These are phyloP conservation scores for Viola odorata DNA, from an alignment of 345 rosid genomes.

Conservation along the genomic window DNA sequence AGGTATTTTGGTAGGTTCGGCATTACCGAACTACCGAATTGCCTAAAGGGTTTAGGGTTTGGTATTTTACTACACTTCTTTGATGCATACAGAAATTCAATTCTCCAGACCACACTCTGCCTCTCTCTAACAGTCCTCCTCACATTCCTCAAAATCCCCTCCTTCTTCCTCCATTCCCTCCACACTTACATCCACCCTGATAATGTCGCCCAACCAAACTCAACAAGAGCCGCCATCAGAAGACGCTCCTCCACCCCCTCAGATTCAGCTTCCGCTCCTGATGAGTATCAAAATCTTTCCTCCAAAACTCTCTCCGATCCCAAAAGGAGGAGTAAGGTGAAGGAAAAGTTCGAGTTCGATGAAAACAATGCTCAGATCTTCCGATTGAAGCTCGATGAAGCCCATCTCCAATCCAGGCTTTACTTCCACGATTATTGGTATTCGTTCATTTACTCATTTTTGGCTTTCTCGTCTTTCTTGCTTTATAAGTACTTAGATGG, in stretches of 20 bases:
- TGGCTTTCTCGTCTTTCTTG: constrained; percentile 45
- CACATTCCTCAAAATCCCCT: constrained; percentile 51
- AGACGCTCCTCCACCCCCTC: constrained; percentile 50
- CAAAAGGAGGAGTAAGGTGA: constrained; percentile 52
- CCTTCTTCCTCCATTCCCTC: constrained; percentile 64
- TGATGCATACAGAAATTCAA: constrained; percentile 44
- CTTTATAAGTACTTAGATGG: constrained; percentile 39
- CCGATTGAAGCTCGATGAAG: constrained; percentile 73
- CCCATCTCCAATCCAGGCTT: constrained; percentile 64
- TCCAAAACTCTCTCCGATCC: constrained; percentile 34
- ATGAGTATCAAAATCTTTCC: constrained; percentile 29
- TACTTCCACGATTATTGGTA: constrained; percentile 52
- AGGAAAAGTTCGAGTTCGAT: constrained; percentile 76
- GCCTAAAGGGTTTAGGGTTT: too few relatives aligned
- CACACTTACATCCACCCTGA: constrained; percentile 87
- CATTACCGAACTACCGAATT: too few relatives aligned
- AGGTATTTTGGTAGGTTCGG: too few relatives aligned
- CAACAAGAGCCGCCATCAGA: constrained; percentile 60
- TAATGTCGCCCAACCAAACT: constrained; percentile 45
- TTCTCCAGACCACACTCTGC: constrained; percentile 41
- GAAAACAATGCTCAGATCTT: constrained; percentile 93
- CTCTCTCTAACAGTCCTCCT: constrained; percentile 42
- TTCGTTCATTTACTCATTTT: constrained; percentile 35
- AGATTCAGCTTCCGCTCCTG: constrained; percentile 28
- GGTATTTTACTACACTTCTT: too few relatives aligned